Evolutionary conservation across 495 filamentous ascomycete genomes (phyloP).

Genomic region (Talaromyces borbonicus): DNA sequence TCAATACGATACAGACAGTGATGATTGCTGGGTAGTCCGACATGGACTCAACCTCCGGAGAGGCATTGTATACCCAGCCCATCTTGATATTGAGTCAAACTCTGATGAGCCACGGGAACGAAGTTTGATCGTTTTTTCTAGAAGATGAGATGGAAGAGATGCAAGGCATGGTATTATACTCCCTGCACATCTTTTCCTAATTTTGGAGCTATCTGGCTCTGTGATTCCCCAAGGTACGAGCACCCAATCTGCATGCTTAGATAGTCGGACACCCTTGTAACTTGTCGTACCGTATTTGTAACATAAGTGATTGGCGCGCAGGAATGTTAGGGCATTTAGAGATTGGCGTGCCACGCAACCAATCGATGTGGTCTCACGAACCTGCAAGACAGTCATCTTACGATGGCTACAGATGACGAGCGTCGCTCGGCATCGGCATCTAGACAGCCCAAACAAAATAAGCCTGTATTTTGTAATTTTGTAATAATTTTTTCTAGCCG

Average conservation of each 20-base stretch:
- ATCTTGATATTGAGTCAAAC: conserved; percentile 11
- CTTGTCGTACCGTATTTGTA: not conserved
- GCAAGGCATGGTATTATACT: not conserved
- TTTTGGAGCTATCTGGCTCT: not conserved
- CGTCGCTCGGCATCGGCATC: too few species aligned
- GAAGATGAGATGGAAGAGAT: not conserved
- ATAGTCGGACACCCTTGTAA: not conserved
- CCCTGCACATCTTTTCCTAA: not conserved
- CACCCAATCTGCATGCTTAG: not conserved
- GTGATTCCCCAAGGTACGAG: not conserved
- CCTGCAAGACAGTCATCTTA: not conserved
- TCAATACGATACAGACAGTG: conserved; percentile 33
- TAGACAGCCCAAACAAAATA: too few species aligned
- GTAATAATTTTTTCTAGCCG: not conserved
- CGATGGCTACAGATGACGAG: not conserved
- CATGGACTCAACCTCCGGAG: conserved; percentile 25
- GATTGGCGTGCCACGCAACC: too few species aligned
- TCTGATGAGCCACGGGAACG: not conserved
- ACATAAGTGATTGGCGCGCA: not conserved
- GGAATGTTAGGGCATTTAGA: too few species aligned
- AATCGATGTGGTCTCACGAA: too few species aligned
- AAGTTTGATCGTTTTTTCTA: not conserved
- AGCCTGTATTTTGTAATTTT: not conserved
- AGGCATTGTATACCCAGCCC: conserved; percentile 37
- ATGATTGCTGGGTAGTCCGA: conserved; percentile 36